Percentiles rank a stretch among this genome's conserved stretches.
Evolutionary conservation across 345 rosid species (phyloP).

Genomic region (Limnanthes douglasii): DNA sequence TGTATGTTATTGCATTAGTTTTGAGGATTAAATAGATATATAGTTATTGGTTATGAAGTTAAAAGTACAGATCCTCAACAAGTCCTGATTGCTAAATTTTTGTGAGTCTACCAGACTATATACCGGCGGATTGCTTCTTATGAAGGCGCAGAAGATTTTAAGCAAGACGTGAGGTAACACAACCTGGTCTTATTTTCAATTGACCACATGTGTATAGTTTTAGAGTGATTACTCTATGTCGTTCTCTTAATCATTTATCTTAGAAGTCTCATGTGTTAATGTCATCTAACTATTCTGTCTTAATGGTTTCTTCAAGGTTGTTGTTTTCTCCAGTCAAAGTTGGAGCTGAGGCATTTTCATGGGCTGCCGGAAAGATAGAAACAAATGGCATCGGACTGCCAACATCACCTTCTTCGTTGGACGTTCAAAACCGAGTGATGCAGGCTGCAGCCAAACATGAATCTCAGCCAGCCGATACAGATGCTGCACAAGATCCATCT

Average conservation of each 20-base stretch:
- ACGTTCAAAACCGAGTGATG: conserved; percentile 69
- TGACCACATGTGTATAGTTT: neutral
- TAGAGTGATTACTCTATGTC: neutral
- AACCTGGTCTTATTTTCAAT: neutral
- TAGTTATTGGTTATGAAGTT: neutral
- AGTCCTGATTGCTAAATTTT: conserved; percentile 4
- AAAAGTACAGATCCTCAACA: neutral
- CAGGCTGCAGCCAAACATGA: conserved; percentile 89
- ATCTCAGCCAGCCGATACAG: conserved; percentile 66
- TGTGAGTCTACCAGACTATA: conserved; percentile 33
- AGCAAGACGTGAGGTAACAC: conserved; percentile 61
- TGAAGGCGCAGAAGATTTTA: conserved; percentile 45
- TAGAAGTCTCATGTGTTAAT: neutral
- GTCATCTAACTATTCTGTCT: neutral
- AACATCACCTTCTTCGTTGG: conserved; percentile 80
- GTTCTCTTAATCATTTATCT: neutral
- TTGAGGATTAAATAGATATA: no score
- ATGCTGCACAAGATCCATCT: conserved; percentile 22
- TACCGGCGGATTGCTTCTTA: conserved; percentile 55
- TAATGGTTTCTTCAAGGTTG: conserved; percentile 22
- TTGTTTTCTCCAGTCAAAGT: conserved; percentile 48
- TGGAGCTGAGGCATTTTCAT: conserved; percentile 67
- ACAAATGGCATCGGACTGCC: conserved; percentile 74
- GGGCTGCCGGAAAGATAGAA: conserved; percentile 81
- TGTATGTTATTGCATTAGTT: no score